Evolutionary conservation across 106 monocot species (phyloP).

Genomic region (Xerophyta viscosa): DNA sequence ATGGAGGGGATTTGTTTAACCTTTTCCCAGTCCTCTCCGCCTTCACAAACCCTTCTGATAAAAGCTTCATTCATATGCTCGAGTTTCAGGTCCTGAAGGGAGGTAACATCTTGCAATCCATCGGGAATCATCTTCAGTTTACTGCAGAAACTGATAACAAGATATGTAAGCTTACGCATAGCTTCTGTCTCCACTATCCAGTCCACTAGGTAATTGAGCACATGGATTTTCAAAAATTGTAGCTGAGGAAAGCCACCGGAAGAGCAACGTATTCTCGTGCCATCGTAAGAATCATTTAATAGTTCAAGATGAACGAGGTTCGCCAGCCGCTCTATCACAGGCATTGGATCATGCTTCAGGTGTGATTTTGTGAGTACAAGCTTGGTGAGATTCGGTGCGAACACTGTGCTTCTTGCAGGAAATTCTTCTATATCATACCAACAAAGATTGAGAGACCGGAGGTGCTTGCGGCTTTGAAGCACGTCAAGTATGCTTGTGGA

Average conservation of each 20-base stretch:
- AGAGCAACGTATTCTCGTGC: not conserved
- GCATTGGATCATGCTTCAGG: not conserved
- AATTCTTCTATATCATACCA: not conserved
- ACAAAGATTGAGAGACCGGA: not conserved
- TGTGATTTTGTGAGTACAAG: not conserved
- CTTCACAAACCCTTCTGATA: not conserved
- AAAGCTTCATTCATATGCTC: too few relatives aligned
- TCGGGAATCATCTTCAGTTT: not conserved
- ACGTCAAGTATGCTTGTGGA: too few relatives aligned
- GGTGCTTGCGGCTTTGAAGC: not conserved
- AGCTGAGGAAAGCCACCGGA: not conserved
- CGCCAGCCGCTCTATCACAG: not conserved
- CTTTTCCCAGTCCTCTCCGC: not conserved
- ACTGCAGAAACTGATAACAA: not conserved
- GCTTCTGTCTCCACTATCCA: not conserved
- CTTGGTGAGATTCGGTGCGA: not conserved
- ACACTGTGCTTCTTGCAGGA: not conserved
- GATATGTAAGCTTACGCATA: not conserved
- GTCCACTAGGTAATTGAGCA: not conserved
- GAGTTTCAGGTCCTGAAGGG: not conserved
- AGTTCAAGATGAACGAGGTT: not conserved
- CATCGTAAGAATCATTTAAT: not conserved
- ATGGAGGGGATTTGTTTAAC: not conserved
- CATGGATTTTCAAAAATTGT: not conserved
- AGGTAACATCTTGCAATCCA: not conserved